phyloP scores from a whole-genome alignment of 2,329 filamentous ascomycete genomes.

The Penicillium rolfsii region DNA sequence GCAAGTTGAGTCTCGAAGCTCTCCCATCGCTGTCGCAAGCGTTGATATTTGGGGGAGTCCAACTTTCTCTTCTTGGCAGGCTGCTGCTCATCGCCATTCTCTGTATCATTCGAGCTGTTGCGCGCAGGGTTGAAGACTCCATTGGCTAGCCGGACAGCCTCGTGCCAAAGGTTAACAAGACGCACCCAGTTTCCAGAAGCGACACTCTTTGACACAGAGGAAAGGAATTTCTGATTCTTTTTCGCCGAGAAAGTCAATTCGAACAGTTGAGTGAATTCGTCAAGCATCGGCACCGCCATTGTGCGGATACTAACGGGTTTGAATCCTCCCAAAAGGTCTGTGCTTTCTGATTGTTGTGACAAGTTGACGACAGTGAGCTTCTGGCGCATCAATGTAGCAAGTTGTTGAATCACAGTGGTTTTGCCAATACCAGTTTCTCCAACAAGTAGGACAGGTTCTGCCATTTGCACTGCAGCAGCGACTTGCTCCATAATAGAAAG shows the following conservation, averaged over 20 bases:
- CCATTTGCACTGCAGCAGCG: conserved; percentile 75
- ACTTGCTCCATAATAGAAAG: conserved; percentile 86
- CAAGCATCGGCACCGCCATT: conserved; percentile 84
- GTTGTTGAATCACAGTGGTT: conserved; percentile 91
- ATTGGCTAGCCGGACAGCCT: conserved; percentile 85
- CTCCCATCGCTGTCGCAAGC: conserved; percentile 75
- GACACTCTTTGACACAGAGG: conserved; percentile 77
- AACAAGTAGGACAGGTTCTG: conserved; percentile 92
- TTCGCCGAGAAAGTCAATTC: conserved; percentile 81
- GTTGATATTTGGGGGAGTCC: conserved; percentile 55
- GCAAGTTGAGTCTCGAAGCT: conserved; percentile 73
- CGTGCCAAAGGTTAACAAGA: conserved; percentile 81
- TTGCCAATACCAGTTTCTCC: conserved; percentile 99
- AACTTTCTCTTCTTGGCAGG: conserved; percentile 72
- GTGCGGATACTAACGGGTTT: conserved; percentile 92
- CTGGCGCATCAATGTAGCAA: conserved; percentile 80
- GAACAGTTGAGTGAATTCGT: conserved; percentile 92
- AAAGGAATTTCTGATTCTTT: conserved; percentile 85
- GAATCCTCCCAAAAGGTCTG: conserved; percentile 93
- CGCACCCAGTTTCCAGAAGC: conserved; percentile 85
- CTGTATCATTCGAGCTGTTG: conserved; percentile 43
- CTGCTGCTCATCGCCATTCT: conserved; percentile 61
- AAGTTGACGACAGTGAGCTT: conserved; percentile 92
- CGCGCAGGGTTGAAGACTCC: conserved; percentile 62
- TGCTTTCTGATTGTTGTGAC: conserved; percentile 95